phyloP scores from a whole-genome alignment of 2,329 filamentous ascomycete species.

The Claviceps cyperi region DNA sequence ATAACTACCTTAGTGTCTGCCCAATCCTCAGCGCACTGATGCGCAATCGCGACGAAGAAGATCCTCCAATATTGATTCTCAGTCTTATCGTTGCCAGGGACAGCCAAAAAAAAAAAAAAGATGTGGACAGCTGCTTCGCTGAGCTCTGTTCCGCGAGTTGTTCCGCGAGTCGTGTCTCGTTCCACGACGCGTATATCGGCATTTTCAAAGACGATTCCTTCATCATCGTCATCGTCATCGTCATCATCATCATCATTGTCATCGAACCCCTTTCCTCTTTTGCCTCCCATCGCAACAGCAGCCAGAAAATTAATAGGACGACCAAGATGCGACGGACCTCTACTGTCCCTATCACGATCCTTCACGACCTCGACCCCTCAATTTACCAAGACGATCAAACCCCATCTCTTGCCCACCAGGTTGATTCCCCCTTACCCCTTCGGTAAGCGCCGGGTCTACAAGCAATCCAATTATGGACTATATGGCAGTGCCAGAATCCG shows the following conservation, averaged over 20 bases:
- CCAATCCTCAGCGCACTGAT: not conserved
- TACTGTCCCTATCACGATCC: slow-evolving; percentile 3
- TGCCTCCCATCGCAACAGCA: not conserved
- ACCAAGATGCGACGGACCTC: not conserved
- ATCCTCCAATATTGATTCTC: too few relatives aligned
- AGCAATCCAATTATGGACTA: slow-evolving; percentile 64
- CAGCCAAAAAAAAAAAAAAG: not conserved
- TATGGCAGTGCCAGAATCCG: slow-evolving; percentile 58
- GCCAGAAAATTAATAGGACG: not conserved
- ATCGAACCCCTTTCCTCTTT: not conserved
- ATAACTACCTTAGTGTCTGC: not conserved
- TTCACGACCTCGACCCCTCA: slow-evolving; percentile 24
- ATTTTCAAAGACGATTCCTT: slow-evolving; percentile 1
- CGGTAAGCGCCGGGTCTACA: slow-evolving; percentile 55
- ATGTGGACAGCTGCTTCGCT: slow-evolving; percentile 2
- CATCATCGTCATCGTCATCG: not conserved
- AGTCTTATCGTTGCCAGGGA: too few relatives aligned
- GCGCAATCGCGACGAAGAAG: not conserved
- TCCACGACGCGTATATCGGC: slow-evolving; percentile 5
- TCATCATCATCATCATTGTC: not conserved
- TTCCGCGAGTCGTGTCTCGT: slow-evolving; percentile 8
- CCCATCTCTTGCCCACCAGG: slow-evolving; percentile 29
- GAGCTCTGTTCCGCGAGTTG: slow-evolving; percentile 8
- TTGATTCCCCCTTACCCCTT: slow-evolving; percentile 58
- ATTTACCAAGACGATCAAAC: slow-evolving; percentile 26